phyloP scores from a whole-genome alignment of 2,329 filamentous ascomycete species.

The Boeremia exigua region DNA sequence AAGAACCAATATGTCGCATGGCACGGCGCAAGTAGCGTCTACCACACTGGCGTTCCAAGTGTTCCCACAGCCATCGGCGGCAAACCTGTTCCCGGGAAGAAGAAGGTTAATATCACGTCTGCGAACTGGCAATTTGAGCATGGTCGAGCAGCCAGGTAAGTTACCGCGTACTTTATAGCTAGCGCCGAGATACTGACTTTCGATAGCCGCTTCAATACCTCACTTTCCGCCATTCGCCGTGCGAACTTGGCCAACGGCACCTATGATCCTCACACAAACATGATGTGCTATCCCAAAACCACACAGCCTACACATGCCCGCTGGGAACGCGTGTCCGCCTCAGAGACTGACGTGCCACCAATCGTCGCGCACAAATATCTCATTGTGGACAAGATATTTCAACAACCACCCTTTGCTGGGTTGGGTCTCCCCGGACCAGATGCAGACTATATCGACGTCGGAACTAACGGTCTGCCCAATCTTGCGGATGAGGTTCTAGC shows the following conservation, averaged over 20 bases:
- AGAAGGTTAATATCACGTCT: conserved; percentile 86
- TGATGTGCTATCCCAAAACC: conserved; percentile 82
- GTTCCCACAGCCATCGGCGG: conserved; percentile 73
- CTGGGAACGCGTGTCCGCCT: conserved; percentile 73
- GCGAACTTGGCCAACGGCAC: conserved; percentile 72
- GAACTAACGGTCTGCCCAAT: conserved; percentile 64
- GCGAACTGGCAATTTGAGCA: conserved; percentile 98
- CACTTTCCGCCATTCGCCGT: conserved; percentile 71
- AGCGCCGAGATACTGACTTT: conserved; percentile 23
- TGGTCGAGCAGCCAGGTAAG: conserved; percentile 85
- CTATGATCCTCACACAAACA: conserved; percentile 94
- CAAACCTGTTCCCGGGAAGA: conserved; percentile 77
- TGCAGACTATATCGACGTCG: conserved; percentile 56
- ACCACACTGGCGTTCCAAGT: conserved; percentile 80
- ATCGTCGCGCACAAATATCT: conserved; percentile 67
- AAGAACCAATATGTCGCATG: conserved; percentile 98
- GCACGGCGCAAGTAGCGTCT: conserved; percentile 96
- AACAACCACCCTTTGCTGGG: conserved; percentile 63
- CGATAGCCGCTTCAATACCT: conserved; percentile 80
- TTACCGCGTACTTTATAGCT: neutral
- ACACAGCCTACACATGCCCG: conserved; percentile 90
- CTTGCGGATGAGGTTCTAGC: conserved; percentile 70
- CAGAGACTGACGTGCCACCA: conserved; percentile 55
- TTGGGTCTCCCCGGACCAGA: conserved; percentile 66
- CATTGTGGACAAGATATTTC: conserved; percentile 66